Evolutionary conservation across 352 stramenopile genomes (phyloP), one percentile per base, ranked within the genome.

Genomic region (Globisporangium carolinianum): DNA sequence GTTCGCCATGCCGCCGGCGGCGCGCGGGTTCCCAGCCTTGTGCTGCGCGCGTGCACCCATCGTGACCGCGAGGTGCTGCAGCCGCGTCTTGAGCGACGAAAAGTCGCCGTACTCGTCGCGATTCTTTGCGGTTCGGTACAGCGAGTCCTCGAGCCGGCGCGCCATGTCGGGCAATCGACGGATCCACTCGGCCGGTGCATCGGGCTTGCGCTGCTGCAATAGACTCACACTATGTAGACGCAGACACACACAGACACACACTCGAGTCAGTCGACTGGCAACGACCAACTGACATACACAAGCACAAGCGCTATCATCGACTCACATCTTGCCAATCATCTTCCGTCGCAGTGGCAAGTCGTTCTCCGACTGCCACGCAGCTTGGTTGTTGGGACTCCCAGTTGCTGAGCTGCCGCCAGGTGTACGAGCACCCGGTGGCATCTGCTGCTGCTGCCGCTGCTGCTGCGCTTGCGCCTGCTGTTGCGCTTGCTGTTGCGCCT

Each of bases 121-220:
- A 70, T 94, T 76, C 75, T 95, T 79, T 61, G 96, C 71, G 57
- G 89, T 94, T 47, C 87, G 83, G 72, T 99, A 99, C 50, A 99
- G 72, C 50, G 94, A 98, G 63, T 99, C 96, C 68, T 99, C 97
- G 24, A 99, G 78, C 51, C 96, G 86, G 51, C 97, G 95, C 6
- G 97, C 97, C 96, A 99, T 99, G 67, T 99, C 94, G 5, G 96
- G 96, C 36, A 99, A 73, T 63, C 98, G 97, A 50, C 97, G 89
- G 58, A 99, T 93, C 96, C 96, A 99, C 72, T 98, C 96, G 32
- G 94, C 79, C 9, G 95, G 91, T 15, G 97, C 96, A 72, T 99
- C 96, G 3, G 96, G 96, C 54, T 98, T 98, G 32, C 97, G 83
- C 64, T 98, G 89, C 69, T 98, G 89, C 48, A 99, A 72, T 53